Percentiles rank a stretch among this genome's conserved stretches.
Conservation (phyloP, 2,329 filamentous ascomycete genomes). For the Paraconiothyrium sp. region DNA sequence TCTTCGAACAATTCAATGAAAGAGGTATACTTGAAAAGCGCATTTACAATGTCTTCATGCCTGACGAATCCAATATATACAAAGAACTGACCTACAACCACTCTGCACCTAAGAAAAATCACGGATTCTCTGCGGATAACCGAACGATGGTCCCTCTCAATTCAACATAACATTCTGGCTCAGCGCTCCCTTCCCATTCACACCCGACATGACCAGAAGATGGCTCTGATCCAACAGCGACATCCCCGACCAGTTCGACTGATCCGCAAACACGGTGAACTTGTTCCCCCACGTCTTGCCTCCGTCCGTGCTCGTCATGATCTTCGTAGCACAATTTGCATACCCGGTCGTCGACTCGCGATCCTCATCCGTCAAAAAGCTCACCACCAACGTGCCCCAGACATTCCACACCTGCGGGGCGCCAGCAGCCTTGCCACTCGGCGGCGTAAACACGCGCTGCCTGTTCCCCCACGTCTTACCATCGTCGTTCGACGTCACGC, state of each 20-base stretch:
- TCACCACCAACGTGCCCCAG: neutral
- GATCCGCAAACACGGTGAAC: neutral
- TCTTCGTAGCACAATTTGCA: neutral
- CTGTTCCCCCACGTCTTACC: slow-evolving; percentile 51
- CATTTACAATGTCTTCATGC: too few relatives aligned
- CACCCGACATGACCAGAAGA: neutral
- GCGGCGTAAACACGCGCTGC: neutral
- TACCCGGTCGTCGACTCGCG: neutral
- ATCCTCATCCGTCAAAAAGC: slow-evolving; percentile 2
- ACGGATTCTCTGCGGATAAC: too few relatives aligned
- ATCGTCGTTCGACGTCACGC: slow-evolving; percentile 54
- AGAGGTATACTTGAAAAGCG: too few relatives aligned
- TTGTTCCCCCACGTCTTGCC: neutral
- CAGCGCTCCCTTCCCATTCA: slow-evolving; percentile 3
- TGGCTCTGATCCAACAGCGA: slow-evolving; percentile 40
- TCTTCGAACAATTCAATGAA: too few relatives aligned
- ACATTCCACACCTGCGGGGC: slow-evolving; percentile 1
- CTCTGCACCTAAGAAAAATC: too few relatives aligned
- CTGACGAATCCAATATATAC: too few relatives aligned
- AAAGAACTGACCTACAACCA: too few relatives aligned
- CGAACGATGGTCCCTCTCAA: neutral
- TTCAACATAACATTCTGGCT: slow-evolving; percentile 3
- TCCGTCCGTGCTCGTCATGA: neutral
- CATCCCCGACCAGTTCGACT: slow-evolving; percentile 2
- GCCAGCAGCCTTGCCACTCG: neutral